Base-by-base conservation (phyloP, 371 early-diverging fungal species). In the Fennellomyces sp. region DNA sequence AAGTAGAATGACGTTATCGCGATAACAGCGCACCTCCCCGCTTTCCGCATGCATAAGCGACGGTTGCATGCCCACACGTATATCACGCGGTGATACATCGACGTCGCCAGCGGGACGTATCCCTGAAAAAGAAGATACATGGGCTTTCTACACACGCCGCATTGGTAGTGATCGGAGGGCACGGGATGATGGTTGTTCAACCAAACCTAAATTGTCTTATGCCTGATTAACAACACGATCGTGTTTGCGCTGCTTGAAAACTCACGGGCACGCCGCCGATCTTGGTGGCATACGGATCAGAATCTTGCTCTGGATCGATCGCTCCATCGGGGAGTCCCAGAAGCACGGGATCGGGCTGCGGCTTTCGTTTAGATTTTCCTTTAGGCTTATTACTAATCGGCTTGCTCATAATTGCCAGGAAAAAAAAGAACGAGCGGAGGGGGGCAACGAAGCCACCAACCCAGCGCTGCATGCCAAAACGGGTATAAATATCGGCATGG, bases 51-150 rank as follows among this genome's bases (percentile, higher is more conserved):
- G 66, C 93, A 93, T 25, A 67, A 59, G 26, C 88, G 81, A 23
- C 80, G 79, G 54, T 88, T 91, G 71, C 93, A 93, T 0, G 78
- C 90, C 89, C 90, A 91, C 6, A 92, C 81, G 65, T 93, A 93
- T 8, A 93, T 63, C 0, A 86, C 85, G 42, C 93, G 78, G 42
- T 92, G 91, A 67, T 82, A 90, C n/a, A 85, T 68, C 12, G 92
- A 91, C 21, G 80, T 80, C 5, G 84, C 80, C 8, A 93, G 66
- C 2, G 93, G 93, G 15, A 81, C 93, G 65, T 90, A 91, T 7
- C 85, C 80, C 68, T 93, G 93, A 11, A 87, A 76, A 6, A 93
- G 65, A 28, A 91, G 66, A 49, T 80, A 81, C 88, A 91, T 87
- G 7, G 63, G 61, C 12, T 72, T 55, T 4, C 64, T 68, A 64